Evolutionary conservation across 176 grass and related monocot genomes (phyloP), one percentile per base, ranked within the genome.

Genomic region (Eragrostis curvula): DNA sequence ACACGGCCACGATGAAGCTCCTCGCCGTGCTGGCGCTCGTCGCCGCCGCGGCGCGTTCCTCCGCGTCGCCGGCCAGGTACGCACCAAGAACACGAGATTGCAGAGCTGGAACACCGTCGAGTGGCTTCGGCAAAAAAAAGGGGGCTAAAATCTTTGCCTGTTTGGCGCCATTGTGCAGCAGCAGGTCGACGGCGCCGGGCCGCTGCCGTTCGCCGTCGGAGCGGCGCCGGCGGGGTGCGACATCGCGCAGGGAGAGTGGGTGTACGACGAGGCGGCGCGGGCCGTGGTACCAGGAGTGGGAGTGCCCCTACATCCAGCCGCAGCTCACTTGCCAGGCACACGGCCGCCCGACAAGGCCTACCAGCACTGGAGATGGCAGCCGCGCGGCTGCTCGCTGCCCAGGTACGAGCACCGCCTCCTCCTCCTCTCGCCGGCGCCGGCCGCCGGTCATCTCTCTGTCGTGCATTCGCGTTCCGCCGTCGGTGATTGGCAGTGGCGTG

Each of bases 331-430:
- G 94, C 88, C 94, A 94, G 69, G 74, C 89, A 14, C 91, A 94
- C 53, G 91, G 91, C 91, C 89, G 91, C 46, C 91, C 21, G 94
- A 94, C 82, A 83, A 45, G 4, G 85, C 20, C 9, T 97, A 97
- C 84, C 91, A 97, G 87, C 80, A 75, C 79, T 94, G 94, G 94
- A 76, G 89, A 1, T 97, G 94, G 94, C 89, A 94, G 79, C 94
- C 91, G 23, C 79, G 88, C 47, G 85, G 61, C 3, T 97, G 94
- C 87, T 78, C 85, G n/a, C 89, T 97, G 53, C 91, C 94, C 4
- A 97, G 94, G 94, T 94, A 81, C 25, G 2, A 51, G 10, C 12
- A 71, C 32, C 3, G 8, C 5, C 15, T 0, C 12, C 47, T 10
- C 11, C 5, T 2, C 12, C 39, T 15, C 66, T 14, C 42, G 60